Percentiles rank a stretch among this genome's conserved stretches.
Evolutionary conservation across 129 eudicot genomes (phyloP).

Genomic region (Flaveria trinervia): DNA sequence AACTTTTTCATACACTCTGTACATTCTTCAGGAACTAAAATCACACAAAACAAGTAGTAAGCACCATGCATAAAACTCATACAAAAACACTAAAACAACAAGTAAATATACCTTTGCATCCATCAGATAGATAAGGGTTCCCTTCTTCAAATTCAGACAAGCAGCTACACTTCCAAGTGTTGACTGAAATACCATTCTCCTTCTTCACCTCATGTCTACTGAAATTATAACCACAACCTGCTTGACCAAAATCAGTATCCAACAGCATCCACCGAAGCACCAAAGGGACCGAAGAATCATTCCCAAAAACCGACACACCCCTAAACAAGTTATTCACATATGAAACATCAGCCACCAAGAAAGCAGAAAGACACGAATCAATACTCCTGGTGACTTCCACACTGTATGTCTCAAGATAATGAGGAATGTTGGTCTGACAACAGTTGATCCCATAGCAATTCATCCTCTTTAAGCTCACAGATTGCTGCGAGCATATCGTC

Average conservation of each 20-base stretch:
- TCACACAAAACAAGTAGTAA: background rate
- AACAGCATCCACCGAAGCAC: slow-evolving; percentile 31
- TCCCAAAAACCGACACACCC: background rate
- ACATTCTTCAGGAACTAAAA: slow-evolving; percentile 36
- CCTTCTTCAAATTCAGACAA: slow-evolving; percentile 29
- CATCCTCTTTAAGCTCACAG: background rate
- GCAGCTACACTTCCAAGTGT: slow-evolving; percentile 25
- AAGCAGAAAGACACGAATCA: slow-evolving; percentile 24
- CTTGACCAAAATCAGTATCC: background rate
- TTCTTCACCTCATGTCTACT: background rate
- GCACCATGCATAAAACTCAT: background rate
- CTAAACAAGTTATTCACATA: background rate
- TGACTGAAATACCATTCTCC: background rate
- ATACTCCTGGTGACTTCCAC: background rate
- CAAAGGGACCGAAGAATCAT: slow-evolving; percentile 1
- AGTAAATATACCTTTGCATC: slow-evolving; percentile 30
- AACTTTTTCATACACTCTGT: slow-evolving; percentile 10
- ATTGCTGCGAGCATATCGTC: slow-evolving; percentile 23
- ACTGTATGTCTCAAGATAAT: slow-evolving; percentile 14
- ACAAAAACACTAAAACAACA: background rate
- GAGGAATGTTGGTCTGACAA: slow-evolving; percentile 30
- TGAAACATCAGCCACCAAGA: slow-evolving; percentile 22
- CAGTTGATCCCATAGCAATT: slow-evolving; percentile 31
- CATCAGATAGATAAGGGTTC: slow-evolving; percentile 36
- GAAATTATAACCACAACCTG: background rate